These are phyloP conservation scores for Candida suzukii DNA, from an alignment of 805 yeast species.

Conservation along the genomic window DNA sequence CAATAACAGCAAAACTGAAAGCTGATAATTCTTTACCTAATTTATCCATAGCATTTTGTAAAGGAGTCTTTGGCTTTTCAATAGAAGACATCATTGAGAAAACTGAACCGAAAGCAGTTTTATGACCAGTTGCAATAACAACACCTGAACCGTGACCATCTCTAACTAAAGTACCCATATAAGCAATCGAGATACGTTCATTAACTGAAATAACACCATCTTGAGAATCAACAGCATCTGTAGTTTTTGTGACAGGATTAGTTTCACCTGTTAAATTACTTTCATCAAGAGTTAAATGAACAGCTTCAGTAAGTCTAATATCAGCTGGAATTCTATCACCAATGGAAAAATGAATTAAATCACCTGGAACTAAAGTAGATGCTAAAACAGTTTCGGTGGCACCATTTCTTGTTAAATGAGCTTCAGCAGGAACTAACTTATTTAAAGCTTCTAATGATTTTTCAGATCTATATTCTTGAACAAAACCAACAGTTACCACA, in stretches of 20 bases:
- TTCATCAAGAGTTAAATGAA: slow-evolving; percentile 83
- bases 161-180: slow-evolving; percentile 95
- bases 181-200: slow-evolving; percentile 75
- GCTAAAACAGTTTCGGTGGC: slow-evolving; percentile 79
- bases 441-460: slow-evolving; percentile 89
- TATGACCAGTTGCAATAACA: slow-evolving; percentile 82
- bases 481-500: slow-evolving; percentile 95
- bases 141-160: slow-evolving; percentile 94
- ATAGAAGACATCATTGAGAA: slow-evolving; percentile 93
- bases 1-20: slow-evolving; percentile 81
- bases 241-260: slow-evolving; percentile 68
- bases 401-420: slow-evolving; percentile 82
- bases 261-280: slow-evolving; percentile 95
- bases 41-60: slow-evolving; percentile 92
- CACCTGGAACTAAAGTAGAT: slow-evolving; percentile 89
- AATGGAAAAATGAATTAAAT: slow-evolving; percentile 76
- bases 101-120: slow-evolving; percentile 91
- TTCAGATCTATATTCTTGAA: slow-evolving; percentile 94
- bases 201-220: slow-evolving; percentile 45
- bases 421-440: slow-evolving; percentile 93
- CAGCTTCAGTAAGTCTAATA: slow-evolving; percentile 69
- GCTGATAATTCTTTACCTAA: slow-evolving; percentile 86
- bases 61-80: slow-evolving; percentile 96
- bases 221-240: slow-evolving; percentile 33
- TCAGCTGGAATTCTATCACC: slow-evolving; percentile 99